Base-by-base conservation (phyloP, 2,329 filamentous ascomycete species). In the Alternaria viburni region DNA sequence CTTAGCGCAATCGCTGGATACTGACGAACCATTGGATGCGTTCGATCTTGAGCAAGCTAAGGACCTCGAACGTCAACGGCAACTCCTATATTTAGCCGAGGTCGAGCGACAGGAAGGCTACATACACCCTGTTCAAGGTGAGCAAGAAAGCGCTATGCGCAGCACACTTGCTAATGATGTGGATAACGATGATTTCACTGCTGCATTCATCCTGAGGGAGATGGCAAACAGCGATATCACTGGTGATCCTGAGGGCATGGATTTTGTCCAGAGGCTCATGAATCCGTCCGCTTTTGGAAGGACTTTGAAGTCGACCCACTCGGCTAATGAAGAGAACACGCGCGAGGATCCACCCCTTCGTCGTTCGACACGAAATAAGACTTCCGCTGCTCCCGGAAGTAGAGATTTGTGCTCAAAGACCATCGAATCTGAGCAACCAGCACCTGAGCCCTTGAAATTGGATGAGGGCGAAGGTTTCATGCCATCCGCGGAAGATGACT, bases 401-500 rank as follows among this genome's bases (percentile, higher is more conserved):
- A 7, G 25, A 5, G 6, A 17, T 1, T 45, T 3, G 9, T 19
- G 5, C 17, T 25, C 15, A 50, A 15, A 32, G 15, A 9, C 7
- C 4, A 12, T 12, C 15, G 15, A 30, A 30, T 2, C 23, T 15
- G 12, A 41, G 44, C 26, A 17, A 7, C 12, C 10, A 9, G 8
- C 17, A 47, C 10, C 17, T 4, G 11, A 21, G 11, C 17, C 28
- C 25, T n/a, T 52, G 13, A 36, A n/a, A 12, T 9, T 28, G n/a
- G n/a, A 30, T n/a, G 5, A 26, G 49, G 26, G 15, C 17, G 25
- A 28, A 28, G 15, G 46, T 12, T 49, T 43, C 12, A 59, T 64
- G 36, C 61, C 61, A 10, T 62, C 55, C 8, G 58, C 44, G 6
- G 45, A 8, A 1, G 62, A 60, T 12, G 30, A 41, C 25, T 64